These are phyloP conservation scores for Amniculicola lignicola DNA, from an alignment of 495 filamentous ascomycete species.

Conservation along the genomic window DNA sequence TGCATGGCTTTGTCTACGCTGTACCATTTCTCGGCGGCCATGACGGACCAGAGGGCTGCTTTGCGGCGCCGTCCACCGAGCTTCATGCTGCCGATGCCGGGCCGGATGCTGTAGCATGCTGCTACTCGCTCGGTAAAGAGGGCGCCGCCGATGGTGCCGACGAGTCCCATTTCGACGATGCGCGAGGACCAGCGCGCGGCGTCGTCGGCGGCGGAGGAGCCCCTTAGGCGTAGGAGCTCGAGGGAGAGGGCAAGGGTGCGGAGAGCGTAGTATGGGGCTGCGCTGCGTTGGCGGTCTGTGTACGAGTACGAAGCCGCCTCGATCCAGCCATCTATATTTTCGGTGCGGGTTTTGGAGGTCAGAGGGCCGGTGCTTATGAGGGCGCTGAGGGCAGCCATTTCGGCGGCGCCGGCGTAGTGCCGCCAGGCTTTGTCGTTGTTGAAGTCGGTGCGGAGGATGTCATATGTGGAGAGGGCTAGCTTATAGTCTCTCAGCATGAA, in stretches of 20 bases:
- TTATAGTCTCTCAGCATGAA: conserved; percentile 97
- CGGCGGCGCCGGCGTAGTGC: conserved; percentile 86
- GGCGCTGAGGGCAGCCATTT: conserved; percentile 84
- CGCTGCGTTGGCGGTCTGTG: conserved; percentile 65
- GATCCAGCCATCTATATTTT: conserved; percentile 77
- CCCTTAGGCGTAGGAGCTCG: conserved; percentile 76
- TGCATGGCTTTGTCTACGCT: conserved; percentile 64
- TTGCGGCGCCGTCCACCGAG: conserved; percentile 74
- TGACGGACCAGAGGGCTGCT: conserved; percentile 82
- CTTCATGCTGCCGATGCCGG: conserved; percentile 57
- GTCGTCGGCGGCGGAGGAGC: conserved; percentile 76
- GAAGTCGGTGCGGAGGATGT: conserved; percentile 81
- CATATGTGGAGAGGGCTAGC: conserved; percentile 85
- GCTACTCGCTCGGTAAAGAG: conserved; percentile 80
- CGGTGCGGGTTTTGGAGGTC: conserved; percentile 68
- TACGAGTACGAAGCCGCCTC: conserved; percentile 91
- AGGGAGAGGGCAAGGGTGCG: conserved; percentile 72
- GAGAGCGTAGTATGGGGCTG: conserved; percentile 67
- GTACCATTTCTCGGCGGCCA: conserved; percentile 81
- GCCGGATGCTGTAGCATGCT: conserved; percentile 74
- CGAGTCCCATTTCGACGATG: conserved; percentile 71
- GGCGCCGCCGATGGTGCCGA: conserved; percentile 70
- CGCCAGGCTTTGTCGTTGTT: conserved; percentile 94
- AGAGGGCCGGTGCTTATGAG: conserved; percentile 70
- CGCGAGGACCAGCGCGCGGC: conserved; percentile 80